A percentile compares a stretch with the other conserved stretches of the same genome.
These are phyloP conservation scores for Malus asiatica DNA, from an alignment of 306 rosid species.

Conservation along the genomic window DNA sequence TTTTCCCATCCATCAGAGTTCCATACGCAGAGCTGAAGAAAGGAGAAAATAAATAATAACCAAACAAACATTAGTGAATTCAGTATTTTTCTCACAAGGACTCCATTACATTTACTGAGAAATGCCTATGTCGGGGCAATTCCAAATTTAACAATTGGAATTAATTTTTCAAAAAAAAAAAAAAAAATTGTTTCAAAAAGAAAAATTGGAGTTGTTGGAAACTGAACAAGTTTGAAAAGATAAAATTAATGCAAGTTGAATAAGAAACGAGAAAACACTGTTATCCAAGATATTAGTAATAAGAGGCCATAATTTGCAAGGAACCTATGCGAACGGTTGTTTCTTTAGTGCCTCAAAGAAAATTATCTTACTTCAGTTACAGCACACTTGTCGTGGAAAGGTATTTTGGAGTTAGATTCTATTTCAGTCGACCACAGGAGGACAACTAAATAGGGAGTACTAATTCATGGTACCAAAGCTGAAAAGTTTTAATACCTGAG, in stretches of 20 bases:
- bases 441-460: neutral
- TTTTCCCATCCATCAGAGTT: conserved; percentile 93
- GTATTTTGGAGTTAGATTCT: neutral
- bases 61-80: neutral
- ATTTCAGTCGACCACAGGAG: neutral
- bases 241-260: neutral
- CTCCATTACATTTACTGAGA: neutral
- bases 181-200: neutral
- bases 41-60: neutral
- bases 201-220: neutral
- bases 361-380: neutral
- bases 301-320: neutral
- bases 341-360: neutral
- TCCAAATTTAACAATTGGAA: neutral
- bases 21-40: conserved; percentile 75
- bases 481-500: conserved; percentile 54
- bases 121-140: neutral
- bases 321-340: neutral
- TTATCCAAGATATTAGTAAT: neutral
- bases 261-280: neutral
- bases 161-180: neutral
- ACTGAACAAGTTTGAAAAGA: neutral
- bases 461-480: neutral
- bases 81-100: neutral
- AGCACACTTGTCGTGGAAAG: neutral